A percentile compares a stretch with the other conserved stretches of the same genome.
These are phyloP conservation scores for Polyplosphaeria fusca DNA, from an alignment of 495 filamentous ascomycete species.

Conservation along the genomic window DNA sequence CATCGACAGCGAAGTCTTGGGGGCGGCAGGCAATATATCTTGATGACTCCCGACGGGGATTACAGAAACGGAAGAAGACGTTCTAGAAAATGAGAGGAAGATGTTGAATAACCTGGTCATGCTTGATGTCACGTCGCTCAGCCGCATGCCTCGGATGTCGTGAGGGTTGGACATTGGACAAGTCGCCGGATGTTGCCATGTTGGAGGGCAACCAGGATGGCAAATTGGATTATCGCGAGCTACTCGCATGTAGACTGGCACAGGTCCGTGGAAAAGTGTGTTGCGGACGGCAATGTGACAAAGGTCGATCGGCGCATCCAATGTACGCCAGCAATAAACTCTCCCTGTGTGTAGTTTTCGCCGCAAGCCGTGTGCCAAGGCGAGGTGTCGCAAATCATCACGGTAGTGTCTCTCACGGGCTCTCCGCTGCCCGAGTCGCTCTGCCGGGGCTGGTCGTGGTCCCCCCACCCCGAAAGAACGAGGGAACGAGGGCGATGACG, in stretches of 20 bases:
- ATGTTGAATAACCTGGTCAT: neutral
- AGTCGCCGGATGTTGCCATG: too few relatives aligned
- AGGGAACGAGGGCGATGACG: neutral
- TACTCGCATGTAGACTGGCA: too few relatives aligned
- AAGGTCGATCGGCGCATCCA: too few relatives aligned
- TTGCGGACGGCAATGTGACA: too few relatives aligned
- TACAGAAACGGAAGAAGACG: neutral
- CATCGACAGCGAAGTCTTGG: neutral
- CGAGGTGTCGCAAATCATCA: too few relatives aligned
- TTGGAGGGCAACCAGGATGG: too few relatives aligned
- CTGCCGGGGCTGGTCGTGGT: neutral
- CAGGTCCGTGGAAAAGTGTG: too few relatives aligned
- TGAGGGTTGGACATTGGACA: neutral
- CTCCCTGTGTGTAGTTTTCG: too few relatives aligned
- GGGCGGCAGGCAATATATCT: slow-evolving; percentile 20
- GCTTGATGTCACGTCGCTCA: neutral
- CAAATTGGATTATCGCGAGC: too few relatives aligned
- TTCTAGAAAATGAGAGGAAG: slow-evolving; percentile 14
- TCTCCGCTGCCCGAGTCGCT: slow-evolving; percentile 5
- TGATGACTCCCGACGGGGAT: slow-evolving; percentile 10
- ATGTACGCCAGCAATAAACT: too few relatives aligned
- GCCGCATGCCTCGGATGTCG: neutral
- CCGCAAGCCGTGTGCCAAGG: too few relatives aligned
- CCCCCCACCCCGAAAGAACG: too few relatives aligned
- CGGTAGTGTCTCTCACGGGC: neutral